Evolutionary conservation across 495 filamentous ascomycete species (phyloP).

Genomic region (Penicillium nucicola): DNA sequence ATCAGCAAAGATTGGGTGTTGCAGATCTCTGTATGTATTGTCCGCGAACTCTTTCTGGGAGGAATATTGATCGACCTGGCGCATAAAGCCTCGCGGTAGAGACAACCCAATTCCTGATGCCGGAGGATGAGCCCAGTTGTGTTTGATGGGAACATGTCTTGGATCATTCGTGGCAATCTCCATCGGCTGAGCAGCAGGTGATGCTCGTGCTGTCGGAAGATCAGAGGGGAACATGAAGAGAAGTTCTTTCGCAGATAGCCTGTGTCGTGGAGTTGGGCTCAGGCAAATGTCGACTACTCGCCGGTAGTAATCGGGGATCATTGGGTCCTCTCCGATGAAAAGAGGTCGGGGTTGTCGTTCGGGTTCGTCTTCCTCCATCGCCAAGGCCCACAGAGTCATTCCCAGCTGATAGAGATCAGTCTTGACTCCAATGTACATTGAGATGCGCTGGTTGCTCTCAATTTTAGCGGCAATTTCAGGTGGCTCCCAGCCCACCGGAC

Average conservation of each 20-base stretch:
- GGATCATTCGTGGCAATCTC: neutral
- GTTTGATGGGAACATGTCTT: conserved; percentile 5
- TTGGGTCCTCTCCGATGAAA: conserved; percentile 36
- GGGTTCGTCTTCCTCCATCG: conserved; percentile 83
- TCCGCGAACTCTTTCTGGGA: conserved; percentile 2
- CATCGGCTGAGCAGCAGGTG: neutral
- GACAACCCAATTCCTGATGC: neutral
- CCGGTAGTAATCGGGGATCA: conserved; percentile 58
- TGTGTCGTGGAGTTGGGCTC: conserved; percentile 50
- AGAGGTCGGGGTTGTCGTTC: conserved; percentile 77
- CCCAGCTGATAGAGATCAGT: conserved; percentile 93
- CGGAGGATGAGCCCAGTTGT: conserved; percentile 2
- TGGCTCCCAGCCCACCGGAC: conserved; percentile 96
- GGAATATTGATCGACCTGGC: neutral
- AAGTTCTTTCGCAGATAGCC: conserved; percentile 56
- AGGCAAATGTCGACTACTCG: conserved; percentile 58
- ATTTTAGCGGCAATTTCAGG: conserved; percentile 88
- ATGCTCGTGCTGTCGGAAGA: conserved; percentile 4
- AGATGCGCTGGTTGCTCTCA: conserved; percentile 85
- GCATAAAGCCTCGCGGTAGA: neutral
- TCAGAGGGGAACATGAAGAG: conserved; percentile 46
- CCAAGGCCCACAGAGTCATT: conserved; percentile 95
- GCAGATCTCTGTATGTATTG: neutral
- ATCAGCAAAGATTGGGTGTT: conserved; percentile 9
- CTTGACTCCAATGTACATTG: conserved; percentile 98